A percentile compares a stretch with the other conserved stretches of the same genome.
phyloP scores from a whole-genome alignment of 345 rosid species.

The Mercurialis annua region DNA sequence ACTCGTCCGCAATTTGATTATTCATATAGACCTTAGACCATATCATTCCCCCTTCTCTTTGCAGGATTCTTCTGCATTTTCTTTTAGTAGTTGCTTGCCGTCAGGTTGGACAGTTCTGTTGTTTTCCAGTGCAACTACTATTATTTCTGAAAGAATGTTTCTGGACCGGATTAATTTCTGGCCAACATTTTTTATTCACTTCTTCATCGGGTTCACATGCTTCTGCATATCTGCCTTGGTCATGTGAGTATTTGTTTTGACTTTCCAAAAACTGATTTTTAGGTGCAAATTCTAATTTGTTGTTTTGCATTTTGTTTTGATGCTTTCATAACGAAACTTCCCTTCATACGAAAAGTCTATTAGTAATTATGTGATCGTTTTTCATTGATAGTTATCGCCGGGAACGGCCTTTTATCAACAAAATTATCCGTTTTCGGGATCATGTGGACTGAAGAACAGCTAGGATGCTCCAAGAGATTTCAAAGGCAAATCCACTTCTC shows the following conservation, averaged over 20 bases:
- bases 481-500: constrained; percentile 11
- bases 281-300: not conserved
- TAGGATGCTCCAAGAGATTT: constrained; percentile 6
- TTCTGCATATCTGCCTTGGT: constrained; percentile 36
- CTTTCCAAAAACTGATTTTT: not conserved
- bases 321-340: not conserved
- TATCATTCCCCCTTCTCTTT: not conserved
- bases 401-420: constrained; percentile 63
- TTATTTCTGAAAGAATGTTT: constrained; percentile 28
- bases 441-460: constrained; percentile 45
- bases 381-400: constrained; percentile 50
- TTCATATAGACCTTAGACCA: constrained; percentile 8
- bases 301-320: not conserved
- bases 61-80: constrained; percentile 63
- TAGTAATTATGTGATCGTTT: not conserved
- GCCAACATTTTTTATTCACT: constrained; percentile 28
- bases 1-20: constrained; percentile 6
- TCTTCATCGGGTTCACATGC: constrained; percentile 23
- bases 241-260: constrained; percentile 44
- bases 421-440: constrained; percentile 56
- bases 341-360: not conserved
- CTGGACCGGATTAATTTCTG: constrained; percentile 28
- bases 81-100: constrained; percentile 63
- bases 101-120: constrained; percentile 63
- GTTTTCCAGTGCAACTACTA: constrained; percentile 53